Conservation (phyloP, 2,329 filamentous ascomycete species). For the Cladosporium velox region DNA sequence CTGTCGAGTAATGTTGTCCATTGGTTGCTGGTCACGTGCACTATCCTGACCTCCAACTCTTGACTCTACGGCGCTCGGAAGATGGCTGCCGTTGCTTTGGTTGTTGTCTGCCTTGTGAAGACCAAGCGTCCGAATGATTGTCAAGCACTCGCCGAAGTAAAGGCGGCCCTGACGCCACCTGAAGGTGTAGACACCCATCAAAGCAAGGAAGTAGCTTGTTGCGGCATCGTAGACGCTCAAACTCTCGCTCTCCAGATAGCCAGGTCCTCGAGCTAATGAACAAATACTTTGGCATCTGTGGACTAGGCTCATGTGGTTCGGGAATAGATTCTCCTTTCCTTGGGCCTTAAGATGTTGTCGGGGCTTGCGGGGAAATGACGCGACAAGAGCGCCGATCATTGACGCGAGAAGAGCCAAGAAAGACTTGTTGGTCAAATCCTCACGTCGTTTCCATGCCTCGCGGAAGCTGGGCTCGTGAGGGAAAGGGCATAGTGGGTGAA, state of each 20-base stretch:
- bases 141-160: conserved; percentile 72
- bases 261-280: conserved; percentile 64
- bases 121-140: conserved; percentile 67
- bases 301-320: conserved; percentile 68
- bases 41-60: conserved; percentile 41
- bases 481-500: conserved; percentile 75
- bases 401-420: conserved; percentile 72
- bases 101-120: conserved; percentile 59
- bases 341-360: conserved; percentile 69
- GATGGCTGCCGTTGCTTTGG: conserved; percentile 33
- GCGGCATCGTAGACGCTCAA: conserved; percentile 64
- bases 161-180: conserved; percentile 67
- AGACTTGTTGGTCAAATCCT: conserved; percentile 65
- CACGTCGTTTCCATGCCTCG: conserved; percentile 64
- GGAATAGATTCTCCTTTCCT: conserved; percentile 65
- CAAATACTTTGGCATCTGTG: conserved; percentile 71
- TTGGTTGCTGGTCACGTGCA: conserved; percentile 36
- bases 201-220: conserved; percentile 73
- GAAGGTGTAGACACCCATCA: conserved; percentile 68
- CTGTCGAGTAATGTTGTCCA: conserved; percentile 52
- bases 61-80: conserved; percentile 41
- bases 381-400: conserved; percentile 73
- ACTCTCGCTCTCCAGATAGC: conserved; percentile 56
- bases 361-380: conserved; percentile 73
- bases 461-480: conserved; percentile 78